Percentiles rank a stretch among this genome's conserved stretches.
These are phyloP conservation scores for Xylaria acuta DNA, from an alignment of 495 filamentous ascomycete genomes.

Conservation along the genomic window DNA sequence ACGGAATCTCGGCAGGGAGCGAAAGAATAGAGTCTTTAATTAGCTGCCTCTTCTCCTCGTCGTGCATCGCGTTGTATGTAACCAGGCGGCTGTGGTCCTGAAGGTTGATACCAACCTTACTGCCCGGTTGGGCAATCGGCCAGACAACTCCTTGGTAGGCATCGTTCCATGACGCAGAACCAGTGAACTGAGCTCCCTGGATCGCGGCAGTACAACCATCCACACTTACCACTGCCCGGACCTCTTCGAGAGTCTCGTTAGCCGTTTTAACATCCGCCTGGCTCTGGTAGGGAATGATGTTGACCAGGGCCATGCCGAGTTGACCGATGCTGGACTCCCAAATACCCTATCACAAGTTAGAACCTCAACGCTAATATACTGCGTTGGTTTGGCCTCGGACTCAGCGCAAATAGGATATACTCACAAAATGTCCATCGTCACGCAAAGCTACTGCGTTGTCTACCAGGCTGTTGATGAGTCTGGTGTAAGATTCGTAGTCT, in stretches of 20 bases:
- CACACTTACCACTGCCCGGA: background rate
- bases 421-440: constrained; percentile 3
- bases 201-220: constrained; percentile 9
- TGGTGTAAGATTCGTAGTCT: constrained; percentile 8
- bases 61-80: background rate
- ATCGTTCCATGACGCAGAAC: constrained; percentile 16
- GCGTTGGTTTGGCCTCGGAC: background rate
- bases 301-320: constrained; percentile 10
- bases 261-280: background rate
- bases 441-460: background rate
- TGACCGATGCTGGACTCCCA: constrained; percentile 2
- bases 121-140: constrained; percentile 11
- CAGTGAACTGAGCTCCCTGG: background rate
- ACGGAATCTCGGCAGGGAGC: constrained; percentile 5
- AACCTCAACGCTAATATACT: background rate
- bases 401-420: background rate
- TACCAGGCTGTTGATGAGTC: constrained; percentile 8
- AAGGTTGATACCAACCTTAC: constrained; percentile 5
- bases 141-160: constrained; percentile 12
- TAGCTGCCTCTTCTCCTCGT: constrained; percentile 4
- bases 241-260: constrained; percentile 8
- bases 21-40: constrained; percentile 5
- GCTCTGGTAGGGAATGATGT: constrained; percentile 3
- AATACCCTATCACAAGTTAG: constrained; percentile 12
- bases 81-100: constrained; percentile 14